A percentile compares a stretch with the other conserved stretches of the same genome.
Evolutionary conservation across 441 rosid genomes (phyloP).

Genomic region (Kokia cookei): DNA sequence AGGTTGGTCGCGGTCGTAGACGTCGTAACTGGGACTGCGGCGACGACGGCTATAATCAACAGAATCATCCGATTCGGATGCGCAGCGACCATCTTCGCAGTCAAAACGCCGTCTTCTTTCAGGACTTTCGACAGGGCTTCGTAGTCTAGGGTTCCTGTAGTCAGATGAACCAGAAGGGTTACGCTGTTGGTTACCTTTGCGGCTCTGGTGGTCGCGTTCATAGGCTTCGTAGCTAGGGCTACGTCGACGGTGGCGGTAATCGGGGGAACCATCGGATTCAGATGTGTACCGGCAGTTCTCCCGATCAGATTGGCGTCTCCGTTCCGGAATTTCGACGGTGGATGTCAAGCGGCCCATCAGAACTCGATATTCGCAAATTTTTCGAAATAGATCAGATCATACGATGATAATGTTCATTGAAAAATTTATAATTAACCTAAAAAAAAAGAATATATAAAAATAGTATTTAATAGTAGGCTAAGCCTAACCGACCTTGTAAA

Average conservation of each 20-base stretch:
- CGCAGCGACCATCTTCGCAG: slow-evolving; percentile 16
- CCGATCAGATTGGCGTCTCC: slow-evolving; percentile 18
- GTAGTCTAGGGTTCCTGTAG: slow-evolving; percentile 22
- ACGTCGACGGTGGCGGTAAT: slow-evolving; percentile 20
- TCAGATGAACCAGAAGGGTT: slow-evolving; percentile 30
- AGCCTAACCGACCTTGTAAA: not conserved
- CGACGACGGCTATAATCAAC: slow-evolving; percentile 18
- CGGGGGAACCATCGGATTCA: slow-evolving; percentile 22
- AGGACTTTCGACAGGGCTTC: slow-evolving; percentile 27
- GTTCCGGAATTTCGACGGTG: slow-evolving; percentile 26
- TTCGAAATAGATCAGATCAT: not conserved
- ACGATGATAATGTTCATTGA: not conserved
- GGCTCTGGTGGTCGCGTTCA: slow-evolving; percentile 21
- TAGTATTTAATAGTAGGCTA: not conserved
- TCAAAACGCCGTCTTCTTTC: slow-evolving; percentile 20
- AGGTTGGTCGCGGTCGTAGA: slow-evolving; percentile 24
- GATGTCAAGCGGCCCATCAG: slow-evolving; percentile 42
- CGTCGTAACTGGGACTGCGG: slow-evolving; percentile 40
- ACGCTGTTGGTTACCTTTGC: slow-evolving; percentile 12
- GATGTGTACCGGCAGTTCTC: slow-evolving; percentile 19
- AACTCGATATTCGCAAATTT: not conserved
- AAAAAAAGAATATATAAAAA: not conserved
- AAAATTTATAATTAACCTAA: not conserved
- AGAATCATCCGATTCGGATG: slow-evolving; percentile 24
- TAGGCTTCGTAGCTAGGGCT: slow-evolving; percentile 44